Conservation (phyloP, 2,329 filamentous ascomycete species). For the Ophioceras dolichostomum region DNA sequence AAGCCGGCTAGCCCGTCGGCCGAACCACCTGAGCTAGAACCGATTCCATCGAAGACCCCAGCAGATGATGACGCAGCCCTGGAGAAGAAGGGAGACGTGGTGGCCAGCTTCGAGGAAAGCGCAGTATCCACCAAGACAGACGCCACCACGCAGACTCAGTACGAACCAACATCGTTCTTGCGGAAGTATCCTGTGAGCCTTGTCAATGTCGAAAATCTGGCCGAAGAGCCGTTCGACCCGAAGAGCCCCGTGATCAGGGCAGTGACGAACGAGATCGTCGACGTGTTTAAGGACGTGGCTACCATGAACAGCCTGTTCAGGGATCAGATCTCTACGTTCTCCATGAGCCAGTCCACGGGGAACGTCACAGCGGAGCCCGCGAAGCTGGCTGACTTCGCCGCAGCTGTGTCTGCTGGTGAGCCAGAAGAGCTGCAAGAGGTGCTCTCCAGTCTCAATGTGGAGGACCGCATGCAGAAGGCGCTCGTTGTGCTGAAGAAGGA, state of each 20-base stretch:
- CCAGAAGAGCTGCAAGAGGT: slow-evolving; percentile 88
- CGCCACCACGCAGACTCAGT: slow-evolving; percentile 35
- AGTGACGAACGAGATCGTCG: slow-evolving; percentile 94
- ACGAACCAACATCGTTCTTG: slow-evolving; percentile 84
- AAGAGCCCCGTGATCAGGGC: slow-evolving; percentile 83
- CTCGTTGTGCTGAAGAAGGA: slow-evolving; percentile 93
- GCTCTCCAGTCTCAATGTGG: slow-evolving; percentile 76
- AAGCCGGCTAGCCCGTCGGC: slow-evolving; percentile 40
- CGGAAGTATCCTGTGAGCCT: slow-evolving; percentile 86
- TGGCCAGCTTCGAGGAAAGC: slow-evolving; percentile 90
- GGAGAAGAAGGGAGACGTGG: slow-evolving; percentile 83
- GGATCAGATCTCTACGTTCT: slow-evolving; percentile 95
- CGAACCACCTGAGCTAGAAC: slow-evolving; percentile 38
- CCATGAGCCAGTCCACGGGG: slow-evolving; percentile 85
- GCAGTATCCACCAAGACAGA: slow-evolving; percentile 48
- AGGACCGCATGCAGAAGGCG: slow-evolving; percentile 84
- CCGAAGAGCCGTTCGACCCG: slow-evolving; percentile 79
- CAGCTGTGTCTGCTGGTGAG: slow-evolving; percentile 90
- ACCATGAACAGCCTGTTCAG: slow-evolving; percentile 89
- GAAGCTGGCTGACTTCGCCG: slow-evolving; percentile 93
- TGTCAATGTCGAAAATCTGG: slow-evolving; percentile 88
- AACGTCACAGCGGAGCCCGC: slow-evolving; percentile 92
- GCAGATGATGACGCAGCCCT: slow-evolving; percentile 36
- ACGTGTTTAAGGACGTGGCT: slow-evolving; percentile 96
- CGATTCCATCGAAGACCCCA: slow-evolving; percentile 43